Conservation (phyloP, 78 protist genomes). For the Dictyostelium purpureum region DNA sequence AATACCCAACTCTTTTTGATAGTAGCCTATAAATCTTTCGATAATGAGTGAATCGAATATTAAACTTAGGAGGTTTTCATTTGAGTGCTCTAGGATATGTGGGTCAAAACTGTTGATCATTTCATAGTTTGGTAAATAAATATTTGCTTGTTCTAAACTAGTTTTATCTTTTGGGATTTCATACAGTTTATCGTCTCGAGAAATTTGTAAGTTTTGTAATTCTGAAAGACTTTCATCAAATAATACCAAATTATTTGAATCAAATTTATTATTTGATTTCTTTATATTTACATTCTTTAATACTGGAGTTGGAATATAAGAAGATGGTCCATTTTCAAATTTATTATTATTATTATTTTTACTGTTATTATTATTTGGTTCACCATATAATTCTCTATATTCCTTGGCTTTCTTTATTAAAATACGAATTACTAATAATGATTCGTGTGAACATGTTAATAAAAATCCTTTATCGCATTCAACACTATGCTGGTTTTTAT, state of each 20-base stretch:
- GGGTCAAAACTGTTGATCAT: conserved; percentile 51
- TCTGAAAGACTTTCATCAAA: neutral
- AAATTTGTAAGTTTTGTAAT: conserved; percentile 21
- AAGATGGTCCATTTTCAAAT: neutral
- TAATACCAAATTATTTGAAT: neutral
- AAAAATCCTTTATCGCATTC: conserved; percentile 67
- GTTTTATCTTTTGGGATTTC: neutral
- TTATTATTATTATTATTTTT: neutral
- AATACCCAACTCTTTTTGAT: conserved; percentile 13
- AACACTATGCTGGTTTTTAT: neutral
- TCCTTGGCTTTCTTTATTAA: conserved; percentile 26
- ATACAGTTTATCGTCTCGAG: neutral
- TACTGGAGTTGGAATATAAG: neutral
- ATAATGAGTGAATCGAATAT: conserved; percentile 40
- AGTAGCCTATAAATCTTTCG: conserved; percentile 12
- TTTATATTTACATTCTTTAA: neutral
- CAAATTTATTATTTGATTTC: neutral
- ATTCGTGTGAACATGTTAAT: conserved; percentile 36
- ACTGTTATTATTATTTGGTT: neutral
- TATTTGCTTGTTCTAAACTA: neutral
- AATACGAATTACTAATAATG: conserved; percentile 22
- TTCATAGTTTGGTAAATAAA: conserved; percentile 11
- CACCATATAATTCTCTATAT: neutral
- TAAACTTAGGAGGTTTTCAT: neutral
- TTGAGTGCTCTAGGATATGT: conserved; percentile 40